phyloP scores from a whole-genome alignment of 371 early-diverging fungal genomes.

The Mucor saturninus region DNA sequence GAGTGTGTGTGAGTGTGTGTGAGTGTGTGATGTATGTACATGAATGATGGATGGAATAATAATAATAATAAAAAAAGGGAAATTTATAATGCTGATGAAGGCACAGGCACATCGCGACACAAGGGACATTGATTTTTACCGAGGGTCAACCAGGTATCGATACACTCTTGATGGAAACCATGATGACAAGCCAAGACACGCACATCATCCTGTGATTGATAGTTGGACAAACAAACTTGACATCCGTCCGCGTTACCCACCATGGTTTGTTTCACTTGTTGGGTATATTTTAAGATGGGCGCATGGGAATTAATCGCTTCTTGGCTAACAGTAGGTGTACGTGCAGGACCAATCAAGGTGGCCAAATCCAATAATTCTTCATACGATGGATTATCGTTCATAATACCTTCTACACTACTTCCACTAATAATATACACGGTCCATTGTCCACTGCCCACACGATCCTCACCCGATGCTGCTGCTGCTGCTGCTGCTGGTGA shows the following conservation, averaged over 20 bases:
- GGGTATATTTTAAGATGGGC: conserved; percentile 34
- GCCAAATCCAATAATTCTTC: conserved; percentile 55
- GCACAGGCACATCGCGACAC: conserved; percentile 29
- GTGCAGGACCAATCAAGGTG: conserved; percentile 57
- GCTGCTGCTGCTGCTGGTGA: not conserved
- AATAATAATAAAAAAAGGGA: too few species aligned
- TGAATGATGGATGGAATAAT: too few species aligned
- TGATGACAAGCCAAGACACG: conserved; percentile 72
- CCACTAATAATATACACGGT: conserved; percentile 37
- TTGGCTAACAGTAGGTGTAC: conserved; percentile 47
- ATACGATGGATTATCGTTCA: conserved; percentile 35
- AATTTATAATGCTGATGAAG: not conserved
- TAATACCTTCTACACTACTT: conserved; percentile 16
- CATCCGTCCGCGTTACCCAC: conserved; percentile 31
- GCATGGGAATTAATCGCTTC: conserved; percentile 44
- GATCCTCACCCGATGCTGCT: not conserved
- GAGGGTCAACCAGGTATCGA: conserved; percentile 73
- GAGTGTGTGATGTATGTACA: too few species aligned
- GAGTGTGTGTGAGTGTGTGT: too few species aligned
- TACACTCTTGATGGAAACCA: conserved; percentile 80
- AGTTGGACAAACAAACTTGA: conserved; percentile 66
- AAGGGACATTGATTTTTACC: conserved; percentile 36
- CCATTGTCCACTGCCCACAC: conserved; percentile 23
- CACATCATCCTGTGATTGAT: conserved; percentile 63
- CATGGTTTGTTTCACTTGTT: conserved; percentile 31